Evolutionary conservation across 2,329 filamentous ascomycete species (phyloP), one percentile per base, ranked within the genome.

Genomic region (Geosmithia morbida): DNA sequence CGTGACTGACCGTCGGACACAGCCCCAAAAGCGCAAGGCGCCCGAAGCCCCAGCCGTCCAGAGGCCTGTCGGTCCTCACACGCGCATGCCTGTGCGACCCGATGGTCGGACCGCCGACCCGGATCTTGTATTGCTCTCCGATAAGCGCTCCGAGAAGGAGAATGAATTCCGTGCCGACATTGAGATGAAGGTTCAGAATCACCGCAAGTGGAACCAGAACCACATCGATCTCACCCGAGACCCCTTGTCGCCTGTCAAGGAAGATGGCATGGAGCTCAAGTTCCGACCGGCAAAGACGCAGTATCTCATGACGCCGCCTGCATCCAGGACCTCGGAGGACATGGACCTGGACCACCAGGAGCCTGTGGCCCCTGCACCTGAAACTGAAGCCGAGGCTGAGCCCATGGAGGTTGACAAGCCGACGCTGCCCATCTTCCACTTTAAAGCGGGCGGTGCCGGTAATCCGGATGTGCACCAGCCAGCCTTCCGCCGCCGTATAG

Each of bases 151-250:
- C 42, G 86, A 94, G 63, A 87, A 86, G 63, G 83, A 90, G 55
- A 87, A 85, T 54, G 79, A 85, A 56, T 80, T 96, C 54, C 75
- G 83, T 52, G 74, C 74, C 53, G 87, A 94, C 58, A 87, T 97
- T 61, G 86, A 94, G 62, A 79, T 79, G 56, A 90, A 94, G 65
- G 81, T 94, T 48, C 76, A 83, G 56, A 90, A 92, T 65, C 90
- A 96, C 66, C 79, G 84, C 56, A 81, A 85, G 61, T 96, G 90
- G 88, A 96, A 96, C 65, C 75, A 85, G 56, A 84, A 86, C 59
- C 88, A 87, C 69, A 77, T 94, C 57, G 89, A 97, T 67, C 75
- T 88, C 60, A 96, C 90, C 51, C 81, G 83, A 67, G 81, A 83
- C 53, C 88, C 90, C 46, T 75, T 97, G 53, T 87, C 85, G 46